Base-by-base conservation (phyloP, 2,329 filamentous ascomycete genomes). In the Stachybotrys chartarum region DNA sequence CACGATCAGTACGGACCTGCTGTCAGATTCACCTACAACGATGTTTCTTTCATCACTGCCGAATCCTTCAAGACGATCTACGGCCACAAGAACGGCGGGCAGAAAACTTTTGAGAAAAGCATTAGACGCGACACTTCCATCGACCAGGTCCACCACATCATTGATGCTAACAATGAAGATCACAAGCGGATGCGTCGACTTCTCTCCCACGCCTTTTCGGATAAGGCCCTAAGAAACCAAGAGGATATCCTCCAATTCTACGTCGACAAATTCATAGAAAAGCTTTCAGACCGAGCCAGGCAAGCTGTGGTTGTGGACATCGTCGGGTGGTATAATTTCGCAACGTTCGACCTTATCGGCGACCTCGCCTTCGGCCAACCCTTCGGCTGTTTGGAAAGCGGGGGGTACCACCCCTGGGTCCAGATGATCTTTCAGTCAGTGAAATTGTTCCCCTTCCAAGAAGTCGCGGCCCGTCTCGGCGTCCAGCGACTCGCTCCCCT, bases 11-110 rank as follows among this genome's bases (percentile, higher is more conserved):
- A 63, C 39, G 62, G 62, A 14, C 55, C 63, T 35, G 66, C 76
- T 1, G 66, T 77, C 10, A 69, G 75, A 3, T 64, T 72, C 16
- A 65, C 63, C 0, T 72, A 74, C 1, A 66, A 68, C n/a, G 63
- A 68, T 12, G 64, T 77, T 3, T 68, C 70, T 6, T 75, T 73
- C 55, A 67, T 64, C 12, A 65, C 63, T 2, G 18, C 62, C 3
- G 52, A 64, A 6, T 68, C 67, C 3, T 73, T 66, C 66, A 68
- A 67, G 52, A 68, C 71, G 16, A 75, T 75, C 30, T 73, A 73
- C 52, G 68, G 66, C 17, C 45, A 47, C 45, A 47, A 47, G 45
- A 8, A 7, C 17, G 45, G 14, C 45, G n/a, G 7, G n/a, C 7
- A 47, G n/a, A 7, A n/a, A 18, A 47, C 45, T 7, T 47, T 8